Conservation (phyloP, 805 yeast genomes). For the Ogataea nonfermentans region DNA sequence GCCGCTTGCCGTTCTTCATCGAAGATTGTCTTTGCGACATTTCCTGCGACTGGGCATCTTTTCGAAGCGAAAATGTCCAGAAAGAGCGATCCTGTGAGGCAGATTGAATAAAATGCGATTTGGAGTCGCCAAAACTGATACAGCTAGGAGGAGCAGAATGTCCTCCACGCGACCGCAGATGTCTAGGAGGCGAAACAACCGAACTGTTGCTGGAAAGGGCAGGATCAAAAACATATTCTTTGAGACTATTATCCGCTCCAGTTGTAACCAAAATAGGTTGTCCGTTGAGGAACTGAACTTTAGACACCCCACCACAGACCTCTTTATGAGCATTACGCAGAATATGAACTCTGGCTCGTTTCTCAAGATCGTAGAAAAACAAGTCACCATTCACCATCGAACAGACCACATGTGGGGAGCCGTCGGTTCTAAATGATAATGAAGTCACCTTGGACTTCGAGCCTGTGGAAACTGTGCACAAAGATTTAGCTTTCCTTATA, state of each 20-base stretch:
- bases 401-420: constrained; percentile 75
- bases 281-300: constrained; percentile 75
- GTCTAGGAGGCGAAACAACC: constrained; percentile 85
- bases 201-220: constrained; percentile 64
- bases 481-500: constrained; percentile 56
- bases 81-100: constrained; percentile 83
- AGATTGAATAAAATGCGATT: constrained; percentile 78
- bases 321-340: constrained; percentile 73
- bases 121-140: constrained; percentile 69
- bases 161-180: constrained; percentile 94
- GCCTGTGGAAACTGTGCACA: constrained; percentile 51
- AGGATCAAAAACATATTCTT: constrained; percentile 93
- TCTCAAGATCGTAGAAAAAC: constrained; percentile 77
- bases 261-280: constrained; percentile 87
- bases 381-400: constrained; percentile 81
- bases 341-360: constrained; percentile 70
- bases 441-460: constrained; percentile 47
- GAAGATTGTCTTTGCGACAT: constrained; percentile 69
- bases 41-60: constrained; percentile 95
- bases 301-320: constrained; percentile 71
- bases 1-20: constrained; percentile 43
- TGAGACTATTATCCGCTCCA: constrained; percentile 87
- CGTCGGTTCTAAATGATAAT: constrained; percentile 89
- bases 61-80: constrained; percentile 90
- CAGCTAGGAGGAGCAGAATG: constrained; percentile 86